These are phyloP conservation scores for Beauveria medogensis DNA, from an alignment of 2,329 filamentous ascomycete species.

Conservation along the genomic window DNA sequence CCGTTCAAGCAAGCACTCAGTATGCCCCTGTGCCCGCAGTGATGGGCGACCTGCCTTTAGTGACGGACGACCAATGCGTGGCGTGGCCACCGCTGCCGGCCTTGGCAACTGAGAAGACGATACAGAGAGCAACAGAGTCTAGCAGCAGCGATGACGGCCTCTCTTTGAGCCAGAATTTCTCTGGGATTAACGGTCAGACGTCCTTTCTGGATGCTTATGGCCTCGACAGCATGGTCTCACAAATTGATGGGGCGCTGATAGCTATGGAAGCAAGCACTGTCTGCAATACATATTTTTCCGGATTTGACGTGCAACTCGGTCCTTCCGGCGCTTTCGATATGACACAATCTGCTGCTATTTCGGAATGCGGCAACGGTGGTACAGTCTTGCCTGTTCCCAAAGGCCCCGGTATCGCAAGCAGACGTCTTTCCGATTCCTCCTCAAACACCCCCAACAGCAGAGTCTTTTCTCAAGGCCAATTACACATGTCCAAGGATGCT, in stretches of 20 bases:
- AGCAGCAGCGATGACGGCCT: neutral
- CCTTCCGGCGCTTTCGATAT: neutral
- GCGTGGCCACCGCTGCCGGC: neutral
- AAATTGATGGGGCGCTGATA: neutral
- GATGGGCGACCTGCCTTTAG: neutral
- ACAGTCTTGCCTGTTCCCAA: neutral
- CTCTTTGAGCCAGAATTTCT: neutral
- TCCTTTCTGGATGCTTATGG: neutral
- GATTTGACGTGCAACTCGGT: neutral
- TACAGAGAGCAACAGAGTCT: too few species aligned
- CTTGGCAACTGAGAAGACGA: neutral
- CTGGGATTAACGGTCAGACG: neutral
- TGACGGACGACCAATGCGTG: neutral
- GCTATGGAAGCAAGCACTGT: neutral
- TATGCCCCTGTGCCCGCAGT: too few species aligned
- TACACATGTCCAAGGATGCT: neutral
- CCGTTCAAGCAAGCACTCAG: neutral
- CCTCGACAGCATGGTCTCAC: neutral
- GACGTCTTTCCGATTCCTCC: neutral
- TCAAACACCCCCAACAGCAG: neutral
- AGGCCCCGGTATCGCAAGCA: neutral
- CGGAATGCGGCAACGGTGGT: neutral
- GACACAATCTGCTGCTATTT: neutral
- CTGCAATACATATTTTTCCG: neutral
- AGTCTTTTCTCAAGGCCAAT: neutral